Evolutionary conservation across 768 basidiomycete species (phyloP).

Genomic region (Phaffia tasmanica): DNA sequence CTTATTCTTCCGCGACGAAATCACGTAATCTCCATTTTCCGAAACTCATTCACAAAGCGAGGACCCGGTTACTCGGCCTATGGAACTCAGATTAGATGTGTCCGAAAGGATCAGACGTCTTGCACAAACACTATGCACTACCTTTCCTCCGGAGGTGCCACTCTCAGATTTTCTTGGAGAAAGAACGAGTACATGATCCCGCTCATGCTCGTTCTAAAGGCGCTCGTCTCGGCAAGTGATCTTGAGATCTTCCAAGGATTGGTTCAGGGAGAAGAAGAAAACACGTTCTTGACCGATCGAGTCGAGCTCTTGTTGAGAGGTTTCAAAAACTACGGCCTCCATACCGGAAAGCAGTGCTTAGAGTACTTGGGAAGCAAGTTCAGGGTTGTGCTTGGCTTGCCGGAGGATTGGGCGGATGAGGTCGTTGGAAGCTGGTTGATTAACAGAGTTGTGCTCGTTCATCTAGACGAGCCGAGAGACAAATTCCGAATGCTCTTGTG

Average conservation of each 20-base stretch:
- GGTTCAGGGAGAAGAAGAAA: constrained; percentile 91
- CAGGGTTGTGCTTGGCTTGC: constrained; percentile 74
- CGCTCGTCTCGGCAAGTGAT: constrained; percentile 79
- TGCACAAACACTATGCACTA: constrained; percentile 96
- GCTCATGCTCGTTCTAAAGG: constrained; percentile 91
- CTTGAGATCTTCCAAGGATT: constrained; percentile 93
- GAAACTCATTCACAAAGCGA: constrained; percentile 65
- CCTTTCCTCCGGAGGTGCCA: constrained; percentile 90
- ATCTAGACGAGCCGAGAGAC: constrained; percentile 72
- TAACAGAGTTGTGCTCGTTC: constrained; percentile 76
- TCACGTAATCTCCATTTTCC: constrained; percentile 83
- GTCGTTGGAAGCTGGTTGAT: constrained; percentile 72
- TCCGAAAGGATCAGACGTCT: constrained; percentile 82
- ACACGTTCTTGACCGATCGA: constrained; percentile 94
- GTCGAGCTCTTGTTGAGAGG: constrained; percentile 86
- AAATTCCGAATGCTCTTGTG: constrained; percentile 92
- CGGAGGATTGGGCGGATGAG: constrained; percentile 83
- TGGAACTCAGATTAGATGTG: constrained; percentile 90
- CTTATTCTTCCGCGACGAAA: constrained; percentile 91
- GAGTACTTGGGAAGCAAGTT: constrained; percentile 96
- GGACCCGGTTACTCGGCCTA: constrained; percentile 90
- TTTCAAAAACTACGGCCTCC: constrained; percentile 83
- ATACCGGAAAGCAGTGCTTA: constrained; percentile 79
- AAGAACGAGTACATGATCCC: constrained; percentile 98
- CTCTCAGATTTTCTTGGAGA: constrained; percentile 88